Conservation (phyloP, 2,329 filamentous ascomycete species). For the Dothidotthia symphoricarpi region DNA sequence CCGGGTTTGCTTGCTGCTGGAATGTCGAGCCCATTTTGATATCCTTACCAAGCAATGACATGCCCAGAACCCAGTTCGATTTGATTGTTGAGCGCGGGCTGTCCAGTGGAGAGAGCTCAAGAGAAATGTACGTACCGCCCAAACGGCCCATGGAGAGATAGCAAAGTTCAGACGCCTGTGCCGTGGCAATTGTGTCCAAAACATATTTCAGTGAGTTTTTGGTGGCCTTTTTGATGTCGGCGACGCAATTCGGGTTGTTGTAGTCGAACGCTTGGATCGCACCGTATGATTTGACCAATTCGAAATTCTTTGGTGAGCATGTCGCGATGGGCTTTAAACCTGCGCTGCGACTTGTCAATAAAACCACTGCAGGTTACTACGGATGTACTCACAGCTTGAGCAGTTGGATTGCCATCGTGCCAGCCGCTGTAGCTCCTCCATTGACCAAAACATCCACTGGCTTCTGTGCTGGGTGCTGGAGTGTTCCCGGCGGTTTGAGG, state of each 20-base stretch:
- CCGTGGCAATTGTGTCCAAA: too few relatives aligned
- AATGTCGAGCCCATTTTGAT: too few relatives aligned
- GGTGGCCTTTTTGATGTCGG: constrained; percentile 47
- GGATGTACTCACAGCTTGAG: constrained; percentile 42
- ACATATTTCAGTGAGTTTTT: constrained; percentile 43
- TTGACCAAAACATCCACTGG: constrained; percentile 49
- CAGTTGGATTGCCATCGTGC: constrained; percentile 49
- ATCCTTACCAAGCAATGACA: too few relatives aligned
- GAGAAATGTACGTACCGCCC: too few relatives aligned
- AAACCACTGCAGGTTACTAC: too few relatives aligned
- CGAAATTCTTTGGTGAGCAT: constrained; percentile 46
- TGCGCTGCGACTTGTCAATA: constrained; percentile 23
- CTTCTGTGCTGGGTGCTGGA: constrained; percentile 25
- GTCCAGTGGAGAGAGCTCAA: too few relatives aligned
- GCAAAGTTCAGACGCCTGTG: too few relatives aligned
- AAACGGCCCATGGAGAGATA: too few relatives aligned
- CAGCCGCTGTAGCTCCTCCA: constrained; percentile 50
- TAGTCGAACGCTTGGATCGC: constrained; percentile 52
- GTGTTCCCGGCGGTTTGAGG: constrained; percentile 46
- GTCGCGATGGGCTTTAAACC: constrained; percentile 45
- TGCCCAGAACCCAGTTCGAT: too few relatives aligned
- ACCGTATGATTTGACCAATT: constrained; percentile 47
- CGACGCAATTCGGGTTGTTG: constrained; percentile 41
- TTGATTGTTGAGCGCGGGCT: too few relatives aligned
- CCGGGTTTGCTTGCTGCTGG: too few relatives aligned